phyloP scores from a whole-genome alignment of 2,329 filamentous ascomycete species.

The Fusarium fracticaudum region DNA sequence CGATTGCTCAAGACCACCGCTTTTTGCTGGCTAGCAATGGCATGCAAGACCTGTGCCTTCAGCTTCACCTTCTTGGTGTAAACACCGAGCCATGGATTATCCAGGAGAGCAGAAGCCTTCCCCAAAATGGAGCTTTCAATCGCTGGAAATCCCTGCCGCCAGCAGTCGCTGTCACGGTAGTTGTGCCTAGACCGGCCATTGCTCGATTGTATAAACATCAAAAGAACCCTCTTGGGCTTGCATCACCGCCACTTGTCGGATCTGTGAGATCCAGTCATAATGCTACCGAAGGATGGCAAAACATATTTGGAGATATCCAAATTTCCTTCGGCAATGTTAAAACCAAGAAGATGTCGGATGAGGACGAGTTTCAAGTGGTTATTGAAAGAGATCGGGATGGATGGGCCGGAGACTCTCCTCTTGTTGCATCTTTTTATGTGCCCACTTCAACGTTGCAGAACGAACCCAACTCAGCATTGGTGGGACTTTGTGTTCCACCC shows the following conservation, averaged over 20 bases:
- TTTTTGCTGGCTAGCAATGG: constrained; percentile 46
- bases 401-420: constrained; percentile 50
- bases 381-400: constrained; percentile 49
- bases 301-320: constrained; percentile 53
- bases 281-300: constrained; percentile 44
- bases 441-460: constrained; percentile 48
- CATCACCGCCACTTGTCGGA: constrained; percentile 45
- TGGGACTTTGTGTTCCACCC: constrained; percentile 47
- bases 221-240: constrained; percentile 14
- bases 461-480: constrained; percentile 43
- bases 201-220: constrained; percentile 40
- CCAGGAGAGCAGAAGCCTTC: constrained; percentile 29
- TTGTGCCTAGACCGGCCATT: constrained; percentile 46
- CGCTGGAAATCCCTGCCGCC: constrained; percentile 52
- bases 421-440: constrained; percentile 55
- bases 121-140: constrained; percentile 44
- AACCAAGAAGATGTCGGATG: constrained; percentile 34
- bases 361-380: constrained; percentile 46
- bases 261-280: constrained; percentile 41
- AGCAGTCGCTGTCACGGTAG: constrained; percentile 50
- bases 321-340: constrained; percentile 52
- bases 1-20: constrained; percentile 45
- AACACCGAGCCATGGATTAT: constrained; percentile 46
- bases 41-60: constrained; percentile 48
- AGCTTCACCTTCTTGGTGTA: constrained; percentile 50